Evolutionary conservation across 73 alveolate genomes (phyloP), one percentile per base, ranked within the genome.

Genomic region (Durusdinium trenchii): DNA sequence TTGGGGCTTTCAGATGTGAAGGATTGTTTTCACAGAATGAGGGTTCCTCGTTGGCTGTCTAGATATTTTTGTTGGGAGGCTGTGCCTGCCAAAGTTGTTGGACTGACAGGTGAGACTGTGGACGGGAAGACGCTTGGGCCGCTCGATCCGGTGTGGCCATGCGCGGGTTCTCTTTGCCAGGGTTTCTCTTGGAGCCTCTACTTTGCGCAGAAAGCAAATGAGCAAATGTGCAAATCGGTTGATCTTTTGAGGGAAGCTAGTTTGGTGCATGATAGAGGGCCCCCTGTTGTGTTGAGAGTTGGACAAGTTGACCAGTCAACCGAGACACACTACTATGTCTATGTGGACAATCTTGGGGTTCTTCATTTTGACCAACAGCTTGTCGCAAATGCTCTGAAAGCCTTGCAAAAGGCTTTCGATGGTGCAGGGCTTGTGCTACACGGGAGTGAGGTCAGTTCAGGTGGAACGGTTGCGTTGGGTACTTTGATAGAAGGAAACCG

Each of bases 1-100:
- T 16, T 92, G 10, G 98, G 90, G 0, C 46, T 73, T 30, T 46
- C 61, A 3, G 98, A 92, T 43, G 90, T 92, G 42, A 46, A 50
- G 48, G 87, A 67, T 46, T 92, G 98, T 42, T 92, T 69, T 48
- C 98, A 92, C 35, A 51, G 98, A 10, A 69, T 92, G 98, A 45
- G 57, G 10, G 90, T 92, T 32, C 98, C 98, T 0, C 5, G 12
- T 0, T 92, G 98, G 98, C 35, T 92, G 0, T 35, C 76, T 10
- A 30, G 79, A 20, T 92, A 71, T 23, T 91, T 92, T 36, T 36
- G 76, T 45, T 45, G 98, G 86, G n/a, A 50, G 20, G 47, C 52
- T 4, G 51, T 40, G 7, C 23, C 42, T 3, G 47, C 71, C 2
- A 32, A 20, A 0, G 45, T 32, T 30, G 54, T 7, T 2, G 91